Conservation (phyloP, 768 basidiomycete species). For the Boletus barrowsii region DNA sequence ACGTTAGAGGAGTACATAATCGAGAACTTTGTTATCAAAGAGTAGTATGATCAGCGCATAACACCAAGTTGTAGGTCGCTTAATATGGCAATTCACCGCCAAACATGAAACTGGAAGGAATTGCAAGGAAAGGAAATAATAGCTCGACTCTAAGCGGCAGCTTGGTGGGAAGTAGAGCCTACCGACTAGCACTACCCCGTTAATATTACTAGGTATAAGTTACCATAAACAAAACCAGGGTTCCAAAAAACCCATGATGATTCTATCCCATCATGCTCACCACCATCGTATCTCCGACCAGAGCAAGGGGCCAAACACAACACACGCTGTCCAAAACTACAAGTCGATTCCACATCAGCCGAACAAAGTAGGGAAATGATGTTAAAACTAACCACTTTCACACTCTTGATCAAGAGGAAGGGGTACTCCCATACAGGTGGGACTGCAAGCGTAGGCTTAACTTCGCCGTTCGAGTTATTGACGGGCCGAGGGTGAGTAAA, state of each 20-base stretch:
- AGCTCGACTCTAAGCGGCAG: no score
- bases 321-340: slow-evolving; percentile 86
- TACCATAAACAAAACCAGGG: neutral
- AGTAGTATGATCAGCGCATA: no score
- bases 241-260: neutral
- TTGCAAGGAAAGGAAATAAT: no score
- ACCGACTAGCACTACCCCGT: no score
- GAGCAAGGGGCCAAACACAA: slow-evolving; percentile 85
- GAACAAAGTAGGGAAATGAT: neutral
- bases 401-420: slow-evolving; percentile 51
- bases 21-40: no score
- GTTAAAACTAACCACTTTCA: slow-evolving; percentile 63
- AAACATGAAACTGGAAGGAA: no score
- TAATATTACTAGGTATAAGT: slow-evolving; percentile 9
- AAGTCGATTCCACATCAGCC: neutral
- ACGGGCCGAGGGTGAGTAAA: slow-evolving; percentile 58
- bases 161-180: no score
- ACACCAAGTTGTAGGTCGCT: no score
- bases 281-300: slow-evolving; percentile 87
- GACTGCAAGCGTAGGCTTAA: slow-evolving; percentile 38
- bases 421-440: slow-evolving; percentile 69
- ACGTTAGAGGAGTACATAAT: no score
- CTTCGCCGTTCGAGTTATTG: slow-evolving; percentile 5
- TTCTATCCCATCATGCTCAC: slow-evolving; percentile 21
- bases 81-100: no score